phyloP scores from a whole-genome alignment of 371 early-diverging fungal species.

The Racocetra persica region DNA sequence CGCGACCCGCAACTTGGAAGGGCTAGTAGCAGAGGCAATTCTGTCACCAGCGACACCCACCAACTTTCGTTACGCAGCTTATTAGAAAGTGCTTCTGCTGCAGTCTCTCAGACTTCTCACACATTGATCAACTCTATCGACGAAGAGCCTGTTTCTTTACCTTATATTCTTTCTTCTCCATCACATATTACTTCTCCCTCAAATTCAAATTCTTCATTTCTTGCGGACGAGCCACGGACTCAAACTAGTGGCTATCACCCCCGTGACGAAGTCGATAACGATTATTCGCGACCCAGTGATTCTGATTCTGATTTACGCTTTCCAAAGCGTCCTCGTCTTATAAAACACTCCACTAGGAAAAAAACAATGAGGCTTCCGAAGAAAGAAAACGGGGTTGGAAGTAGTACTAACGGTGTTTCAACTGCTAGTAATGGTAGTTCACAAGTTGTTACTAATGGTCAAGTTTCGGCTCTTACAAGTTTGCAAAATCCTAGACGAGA shows the following conservation, averaged over 20 bases:
- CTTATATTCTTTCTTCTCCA: slow-evolving; percentile 23
- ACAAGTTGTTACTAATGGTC: slow-evolving; percentile 33
- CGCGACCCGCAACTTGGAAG: slow-evolving; percentile 42
- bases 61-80: slow-evolving; percentile 15
- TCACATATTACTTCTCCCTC: slow-evolving; percentile 34
- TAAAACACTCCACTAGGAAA: background rate
- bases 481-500: slow-evolving; percentile 51
- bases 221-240: slow-evolving; percentile 27
- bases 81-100: slow-evolving; percentile 42
- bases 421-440: slow-evolving; percentile 33
- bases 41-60: slow-evolving; percentile 35
- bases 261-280: slow-evolving; percentile 40
- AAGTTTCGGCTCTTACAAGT: slow-evolving; percentile 1
- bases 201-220: slow-evolving; percentile 34
- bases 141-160: slow-evolving; percentile 23
- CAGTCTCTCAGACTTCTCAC: slow-evolving; percentile 36
- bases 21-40: slow-evolving; percentile 44
- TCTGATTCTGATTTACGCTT: slow-evolving; percentile 38
- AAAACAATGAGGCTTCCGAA: slow-evolving; percentile 32
- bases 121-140: slow-evolving; percentile 25
- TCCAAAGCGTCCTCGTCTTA: slow-evolving; percentile 32
- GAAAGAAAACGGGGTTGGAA: slow-evolving; percentile 39
- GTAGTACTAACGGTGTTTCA: slow-evolving; percentile 35
- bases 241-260: slow-evolving; percentile 38
- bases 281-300: slow-evolving; percentile 31